These are phyloP conservation scores for Tetrapyrgos nigripes DNA, from an alignment of 1,284 basidiomycete genomes.

Conservation along the genomic window DNA sequence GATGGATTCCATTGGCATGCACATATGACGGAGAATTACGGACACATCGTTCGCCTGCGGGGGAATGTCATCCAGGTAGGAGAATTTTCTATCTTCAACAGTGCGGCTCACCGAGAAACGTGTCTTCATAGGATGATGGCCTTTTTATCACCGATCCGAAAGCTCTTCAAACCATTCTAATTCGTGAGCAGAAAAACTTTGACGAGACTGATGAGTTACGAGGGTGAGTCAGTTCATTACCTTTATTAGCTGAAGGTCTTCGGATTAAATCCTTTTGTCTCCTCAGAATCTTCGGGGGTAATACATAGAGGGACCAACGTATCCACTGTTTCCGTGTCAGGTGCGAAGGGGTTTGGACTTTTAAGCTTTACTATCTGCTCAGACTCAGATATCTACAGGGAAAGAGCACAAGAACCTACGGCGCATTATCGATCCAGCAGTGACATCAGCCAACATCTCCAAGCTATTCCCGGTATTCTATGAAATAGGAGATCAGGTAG, in stretches of 20 bases:
- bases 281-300: conserved; percentile 21
- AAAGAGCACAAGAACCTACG: conserved; percentile 37
- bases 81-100: not conserved
- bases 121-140: conserved; percentile 25
- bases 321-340: not conserved
- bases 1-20: not conserved
- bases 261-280: conserved; percentile 20
- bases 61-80: conserved; percentile 28
- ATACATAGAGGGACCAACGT: not conserved
- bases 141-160: conserved; percentile 32
- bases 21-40: conserved; percentile 27
- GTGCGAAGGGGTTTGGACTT: conserved; percentile 6
- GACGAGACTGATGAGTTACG: not conserved
- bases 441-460: conserved; percentile 37
- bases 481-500: conserved; percentile 33
- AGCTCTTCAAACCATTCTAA: conserved; percentile 26
- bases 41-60: conserved; percentile 28
- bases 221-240: not conserved
- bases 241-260: too few species aligned
- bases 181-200: not conserved
- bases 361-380: not conserved
- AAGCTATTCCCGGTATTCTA: conserved; percentile 41
- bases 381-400: conserved; percentile 27
- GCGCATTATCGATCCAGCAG: conserved; percentile 40
- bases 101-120: not conserved